Conservation (phyloP, 192 early-diverging fungal genomes). For the Backusella westeae region DNA sequence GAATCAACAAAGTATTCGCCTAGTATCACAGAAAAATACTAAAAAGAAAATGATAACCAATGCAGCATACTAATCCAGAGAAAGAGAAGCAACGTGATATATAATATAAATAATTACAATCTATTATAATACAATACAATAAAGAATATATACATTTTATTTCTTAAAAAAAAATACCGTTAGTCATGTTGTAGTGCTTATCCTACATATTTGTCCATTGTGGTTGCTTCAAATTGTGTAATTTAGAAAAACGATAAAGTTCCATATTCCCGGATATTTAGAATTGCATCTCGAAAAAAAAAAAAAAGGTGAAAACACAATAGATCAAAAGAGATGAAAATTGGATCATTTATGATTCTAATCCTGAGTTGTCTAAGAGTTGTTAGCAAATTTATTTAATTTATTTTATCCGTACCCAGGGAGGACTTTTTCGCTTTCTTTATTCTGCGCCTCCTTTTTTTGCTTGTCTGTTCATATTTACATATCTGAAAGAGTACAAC, state of each 20-base stretch:
- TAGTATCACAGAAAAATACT: conserved; percentile 5
- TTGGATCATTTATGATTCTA: not conserved
- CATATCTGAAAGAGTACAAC: not conserved
- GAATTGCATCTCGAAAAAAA: not conserved
- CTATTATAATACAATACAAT: not conserved
- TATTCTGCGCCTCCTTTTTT: not conserved
- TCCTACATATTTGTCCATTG: not conserved
- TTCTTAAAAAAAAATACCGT: not conserved
- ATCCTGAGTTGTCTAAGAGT: not conserved
- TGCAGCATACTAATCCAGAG: not conserved
- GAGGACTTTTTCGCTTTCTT: not conserved
- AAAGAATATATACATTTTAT: not conserved
- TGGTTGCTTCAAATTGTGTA: not conserved
- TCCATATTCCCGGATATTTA: not conserved
- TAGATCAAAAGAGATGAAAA: not conserved
- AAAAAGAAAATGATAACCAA: not conserved
- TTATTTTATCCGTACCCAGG: not conserved
- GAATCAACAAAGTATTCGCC: not conserved
- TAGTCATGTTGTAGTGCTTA: not conserved
- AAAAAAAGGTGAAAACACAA: not conserved
- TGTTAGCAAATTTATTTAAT: not conserved
- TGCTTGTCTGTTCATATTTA: not conserved
- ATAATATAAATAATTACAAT: not conserved
- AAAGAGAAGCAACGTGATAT: not conserved
- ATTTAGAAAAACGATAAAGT: not conserved